Conservation (phyloP, 169 alveolate species). For the Cryptosporidium bovis region DNA sequence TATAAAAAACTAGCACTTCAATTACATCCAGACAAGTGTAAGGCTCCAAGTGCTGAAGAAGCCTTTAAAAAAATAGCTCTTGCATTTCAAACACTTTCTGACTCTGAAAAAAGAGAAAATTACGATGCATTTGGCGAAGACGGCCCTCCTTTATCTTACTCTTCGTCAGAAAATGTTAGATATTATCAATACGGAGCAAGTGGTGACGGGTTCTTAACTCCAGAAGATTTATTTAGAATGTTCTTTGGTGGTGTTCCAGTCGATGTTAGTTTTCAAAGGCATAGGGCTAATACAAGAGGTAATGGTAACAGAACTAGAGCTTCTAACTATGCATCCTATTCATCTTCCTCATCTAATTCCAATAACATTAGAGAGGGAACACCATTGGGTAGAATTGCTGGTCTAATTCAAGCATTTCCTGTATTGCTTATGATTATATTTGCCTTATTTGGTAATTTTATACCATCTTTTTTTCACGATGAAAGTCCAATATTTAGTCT, state of each 20-base stretch:
- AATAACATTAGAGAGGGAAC: conserved; percentile 12
- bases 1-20: conserved; percentile 94
- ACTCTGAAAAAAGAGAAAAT: conserved; percentile 87
- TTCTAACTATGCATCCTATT: not conserved
- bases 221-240: conserved; percentile 84
- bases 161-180: conserved; percentile 73
- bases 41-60: conserved; percentile 94
- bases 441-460: conserved; percentile 58
- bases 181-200: conserved; percentile 79
- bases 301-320: not conserved
- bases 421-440: conserved; percentile 33
- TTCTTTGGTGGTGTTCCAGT: conserved; percentile 81
- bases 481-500: conserved; percentile 40
- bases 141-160: conserved; percentile 75
- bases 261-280: conserved; percentile 52
- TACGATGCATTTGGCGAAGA: conserved; percentile 87
- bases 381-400: conserved; percentile 42
- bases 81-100: conserved; percentile 92
- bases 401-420: conserved; percentile 49
- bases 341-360: not conserved
- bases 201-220: conserved; percentile 81
- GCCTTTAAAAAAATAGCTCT: conserved; percentile 93
- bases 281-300: not conserved
- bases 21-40: conserved; percentile 96
- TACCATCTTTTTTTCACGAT: conserved; percentile 40